Percentiles rank a stretch among this genome's conserved stretches.
Evolutionary conservation across 306 rosid species (phyloP).

Genomic region (Castanospermum australe): DNA sequence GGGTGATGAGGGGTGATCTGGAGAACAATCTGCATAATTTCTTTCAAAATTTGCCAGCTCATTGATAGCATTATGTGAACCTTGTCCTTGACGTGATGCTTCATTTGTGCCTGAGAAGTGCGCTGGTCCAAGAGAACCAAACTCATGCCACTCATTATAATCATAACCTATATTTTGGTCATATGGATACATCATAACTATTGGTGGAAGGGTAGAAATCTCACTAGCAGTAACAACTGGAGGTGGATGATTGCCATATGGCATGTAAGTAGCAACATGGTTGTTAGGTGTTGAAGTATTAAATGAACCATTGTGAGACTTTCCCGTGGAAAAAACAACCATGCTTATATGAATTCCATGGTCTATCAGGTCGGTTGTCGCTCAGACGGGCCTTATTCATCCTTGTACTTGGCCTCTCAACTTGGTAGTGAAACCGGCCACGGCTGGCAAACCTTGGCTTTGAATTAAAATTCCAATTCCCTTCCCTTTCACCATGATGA

Average conservation of each 20-base stretch:
- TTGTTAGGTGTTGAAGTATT: slow-evolving; percentile 27
- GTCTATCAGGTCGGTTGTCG: slow-evolving; percentile 50
- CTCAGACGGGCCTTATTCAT: slow-evolving; percentile 39
- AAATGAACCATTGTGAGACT: slow-evolving; percentile 51
- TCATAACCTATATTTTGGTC: slow-evolving; percentile 40
- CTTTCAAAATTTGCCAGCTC: neutral
- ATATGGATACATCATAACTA: slow-evolving; percentile 49
- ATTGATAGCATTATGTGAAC: neutral
- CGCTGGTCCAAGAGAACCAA: slow-evolving; percentile 59
- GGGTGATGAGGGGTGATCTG: neutral
- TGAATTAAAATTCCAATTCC: slow-evolving; percentile 54
- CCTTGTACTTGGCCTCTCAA: slow-evolving; percentile 47
- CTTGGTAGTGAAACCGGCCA: slow-evolving; percentile 43
- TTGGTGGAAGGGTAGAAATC: slow-evolving; percentile 41
- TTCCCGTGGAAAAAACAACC: slow-evolving; percentile 37
- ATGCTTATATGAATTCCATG: slow-evolving; percentile 52
- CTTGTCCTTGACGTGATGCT: slow-evolving; percentile 49
- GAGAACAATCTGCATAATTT: neutral
- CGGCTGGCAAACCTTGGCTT: slow-evolving; percentile 54
- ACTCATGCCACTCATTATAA: slow-evolving; percentile 52
- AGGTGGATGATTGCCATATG: slow-evolving; percentile 50
- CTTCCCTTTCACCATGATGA: slow-evolving; percentile 56
- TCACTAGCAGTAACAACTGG: slow-evolving; percentile 40
- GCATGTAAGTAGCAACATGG: slow-evolving; percentile 40
- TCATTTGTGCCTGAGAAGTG: slow-evolving; percentile 48